Base-by-base conservation (phyloP, 352 stramenopile genomes). In the Phytopythium kandeliae region DNA sequence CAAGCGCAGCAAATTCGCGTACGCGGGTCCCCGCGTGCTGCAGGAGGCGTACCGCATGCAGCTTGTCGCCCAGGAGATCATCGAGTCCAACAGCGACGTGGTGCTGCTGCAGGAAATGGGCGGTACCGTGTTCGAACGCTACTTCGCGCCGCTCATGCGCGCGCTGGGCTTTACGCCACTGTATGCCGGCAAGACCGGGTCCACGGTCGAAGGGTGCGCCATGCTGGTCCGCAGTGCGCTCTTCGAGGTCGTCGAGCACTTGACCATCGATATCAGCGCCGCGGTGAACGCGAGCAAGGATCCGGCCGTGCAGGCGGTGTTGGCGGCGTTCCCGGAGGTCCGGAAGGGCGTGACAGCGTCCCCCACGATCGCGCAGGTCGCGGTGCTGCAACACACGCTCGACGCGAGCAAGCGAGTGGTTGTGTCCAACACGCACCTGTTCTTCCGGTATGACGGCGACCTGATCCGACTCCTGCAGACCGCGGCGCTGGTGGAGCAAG, bases 101-200 rank as follows among this genome's bases (percentile, higher is more conserved):
- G 62, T 90, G 13, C 89, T 76, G 55, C 45, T 87, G 7, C 82
- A 92, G 58, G 82, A 92, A 57, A 87, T 90, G 71, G 82, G 82
- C 10, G 65, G 75, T 37, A 44, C 65, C 24, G 62, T 78, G 15
- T 90, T 69, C 49, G 52, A 69, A 11, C 48, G 37, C 26, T 86
- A 85, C 55, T 90, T 90, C 30, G 49, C 63, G 9, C 77, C 77
- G 3, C 72, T 88, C 61, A 49, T 89, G 49, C 15, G 54, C 30
- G 62, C 61, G 1, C 57, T 75, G 2, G 81, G 73, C 4, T 92
- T 71, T 31, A 51, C 66, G 28, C 58, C 63, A 5, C 63, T 77
- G 25, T 90, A 89, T 57, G 70, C 73, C 0, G 67, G 63, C 10
- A 92, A 92, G 55, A 86, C 72, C 3, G 81, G 78, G 0, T 78